phyloP scores from a whole-genome alignment of 805 yeast species.

The Candida suzukii region DNA sequence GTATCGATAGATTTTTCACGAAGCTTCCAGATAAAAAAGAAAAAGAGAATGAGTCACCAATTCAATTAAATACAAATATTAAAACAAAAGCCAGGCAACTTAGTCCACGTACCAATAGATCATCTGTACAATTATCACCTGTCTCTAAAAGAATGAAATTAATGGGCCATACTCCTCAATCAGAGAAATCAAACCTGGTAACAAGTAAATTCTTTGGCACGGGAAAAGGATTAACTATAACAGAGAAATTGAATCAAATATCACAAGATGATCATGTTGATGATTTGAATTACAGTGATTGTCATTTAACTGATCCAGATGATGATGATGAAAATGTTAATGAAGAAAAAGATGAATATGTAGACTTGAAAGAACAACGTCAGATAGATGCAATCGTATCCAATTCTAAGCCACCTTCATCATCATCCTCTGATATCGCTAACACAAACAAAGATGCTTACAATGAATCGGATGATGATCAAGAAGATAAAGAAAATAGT shows the following conservation, averaged over 20 bases:
- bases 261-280: neutral
- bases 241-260: neutral
- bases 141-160: constrained; percentile 19
- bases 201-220: constrained; percentile 13
- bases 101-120: neutral
- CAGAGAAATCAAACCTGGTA: constrained; percentile 1
- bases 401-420: too few relatives aligned
- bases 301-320: constrained; percentile 20
- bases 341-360: constrained; percentile 2
- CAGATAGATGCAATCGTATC: too few relatives aligned
- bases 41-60: neutral
- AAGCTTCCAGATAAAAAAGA: neutral
- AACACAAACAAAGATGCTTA: too few relatives aligned
- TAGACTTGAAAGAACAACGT: neutral
- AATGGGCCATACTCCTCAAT: constrained; percentile 9
- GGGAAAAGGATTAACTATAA: neutral
- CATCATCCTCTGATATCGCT: too few relatives aligned
- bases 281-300: constrained; percentile 20
- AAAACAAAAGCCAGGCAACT: too few relatives aligned
- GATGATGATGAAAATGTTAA: constrained; percentile 16
- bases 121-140: constrained; percentile 10
- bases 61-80: too few relatives aligned
- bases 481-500: neutral
- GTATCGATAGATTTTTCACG: constrained; percentile 7
- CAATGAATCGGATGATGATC: neutral